Conservation (phyloP, 805 yeast genomes). For the Crinitomyces ghanaensis region DNA sequence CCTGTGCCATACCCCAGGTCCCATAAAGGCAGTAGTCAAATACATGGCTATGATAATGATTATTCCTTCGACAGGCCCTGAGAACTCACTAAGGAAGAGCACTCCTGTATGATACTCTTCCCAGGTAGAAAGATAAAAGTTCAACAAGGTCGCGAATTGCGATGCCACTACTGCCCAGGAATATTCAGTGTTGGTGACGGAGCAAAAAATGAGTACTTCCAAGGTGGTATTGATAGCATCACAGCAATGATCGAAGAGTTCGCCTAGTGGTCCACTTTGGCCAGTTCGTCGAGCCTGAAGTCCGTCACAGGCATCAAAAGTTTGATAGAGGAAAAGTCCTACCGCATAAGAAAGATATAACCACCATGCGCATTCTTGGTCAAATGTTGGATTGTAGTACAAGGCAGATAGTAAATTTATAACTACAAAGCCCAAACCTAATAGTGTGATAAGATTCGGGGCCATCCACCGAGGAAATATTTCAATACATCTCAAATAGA, state of each 20-base stretch:
- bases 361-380: conserved; percentile 59
- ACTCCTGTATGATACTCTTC: conserved; percentile 89
- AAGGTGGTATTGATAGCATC: conserved; percentile 61
- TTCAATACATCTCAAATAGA: conserved; percentile 63
- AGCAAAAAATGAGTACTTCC: conserved; percentile 55
- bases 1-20: conserved; percentile 56
- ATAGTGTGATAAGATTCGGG: conserved; percentile 67
- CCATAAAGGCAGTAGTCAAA: conserved; percentile 51
- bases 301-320: conserved; percentile 95
- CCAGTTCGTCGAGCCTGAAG: conserved; percentile 91
- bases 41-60: conserved; percentile 47
- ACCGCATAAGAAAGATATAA: conserved; percentile 64
- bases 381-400: conserved; percentile 59
- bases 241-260: conserved; percentile 79
- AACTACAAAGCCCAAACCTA: conserved; percentile 64
- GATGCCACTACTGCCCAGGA: conserved; percentile 37
- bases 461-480: conserved; percentile 83
- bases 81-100: conserved; percentile 61
- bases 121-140: conserved; percentile 88
- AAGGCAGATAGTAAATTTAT: conserved; percentile 53
- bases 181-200: conserved; percentile 60
- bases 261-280: conserved; percentile 92
- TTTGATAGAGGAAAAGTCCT: conserved; percentile 82
- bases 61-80: conserved; percentile 96
- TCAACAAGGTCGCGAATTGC: conserved; percentile 29